Base-by-base conservation (phyloP, 208 protist species). In the Trypanosoma theileri region DNA sequence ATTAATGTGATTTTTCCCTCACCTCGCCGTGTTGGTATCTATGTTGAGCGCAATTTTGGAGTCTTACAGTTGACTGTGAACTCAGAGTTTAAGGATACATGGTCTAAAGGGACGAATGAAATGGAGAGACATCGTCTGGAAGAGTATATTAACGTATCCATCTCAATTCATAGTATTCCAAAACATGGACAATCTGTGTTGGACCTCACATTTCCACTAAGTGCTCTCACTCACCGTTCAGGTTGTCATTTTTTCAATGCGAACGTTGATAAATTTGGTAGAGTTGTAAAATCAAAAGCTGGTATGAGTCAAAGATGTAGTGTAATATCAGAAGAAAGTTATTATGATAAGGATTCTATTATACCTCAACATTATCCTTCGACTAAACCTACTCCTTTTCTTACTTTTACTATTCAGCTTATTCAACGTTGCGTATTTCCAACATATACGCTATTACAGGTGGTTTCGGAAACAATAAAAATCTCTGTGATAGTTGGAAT, bases 41-140 rank as follows among this genome's bases (percentile, higher is more conserved):
- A 91, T 73, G 72, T 90, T 52, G 81, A 84, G 40, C 75, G 81
- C 48, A 94, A 94, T 70, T 94, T 91, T 66, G 88, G 75, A 58
- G 59, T 81, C 4, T 46, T 88, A 17, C 59, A 68, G 4, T 72
- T 93, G 22, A 76, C 79, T 1, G 35, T 84, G 10, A 69, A 89
- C 55, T 26, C 65, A 11, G 61, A 68, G 21, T 59, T 59, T 45
- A 13, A 58, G 50, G 1, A 57, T 52, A 26, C 9, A 4, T 45
- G 31, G 16, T 55, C 16, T 51, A 22, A 50, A 45, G n/a, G 12
- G n/a, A 28, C 10, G 0, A 48, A 10, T 16, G 21, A 60, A 22
- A 21, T 19, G 16, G 21, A 26, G 28, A 51, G 28, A 17, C 59
- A 70, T n/a, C 57, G 57, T 7, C 45, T 89, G 10, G 81, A 89